phyloP scores from a whole-genome alignment of 2,329 filamentous ascomycete genomes.

The Penicillium capsulatum region DNA sequence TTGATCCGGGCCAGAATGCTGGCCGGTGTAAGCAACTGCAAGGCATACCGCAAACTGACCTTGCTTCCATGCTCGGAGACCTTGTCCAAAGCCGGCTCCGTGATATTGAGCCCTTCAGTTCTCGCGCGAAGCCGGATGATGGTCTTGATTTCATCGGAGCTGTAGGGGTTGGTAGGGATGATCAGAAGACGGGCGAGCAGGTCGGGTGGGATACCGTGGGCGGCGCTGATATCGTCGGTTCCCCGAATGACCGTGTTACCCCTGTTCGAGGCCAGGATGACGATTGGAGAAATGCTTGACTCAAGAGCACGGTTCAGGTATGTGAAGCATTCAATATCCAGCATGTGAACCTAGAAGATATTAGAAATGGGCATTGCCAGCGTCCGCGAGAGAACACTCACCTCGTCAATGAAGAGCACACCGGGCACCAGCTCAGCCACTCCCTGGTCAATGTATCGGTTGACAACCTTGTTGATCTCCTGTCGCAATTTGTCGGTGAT shows the following conservation, averaged over 20 bases:
- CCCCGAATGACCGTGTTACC: constrained; percentile 90
- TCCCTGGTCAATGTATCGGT: constrained; percentile 97
- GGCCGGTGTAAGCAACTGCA: constrained; percentile 84
- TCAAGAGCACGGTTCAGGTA: constrained; percentile 98
- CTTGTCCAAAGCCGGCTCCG: constrained; percentile 78
- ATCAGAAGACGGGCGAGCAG: constrained; percentile 92
- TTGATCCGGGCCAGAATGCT: constrained; percentile 87
- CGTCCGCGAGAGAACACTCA: constrained; percentile 44
- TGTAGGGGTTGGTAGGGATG: constrained; percentile 88
- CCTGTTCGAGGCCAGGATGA: constrained; percentile 94
- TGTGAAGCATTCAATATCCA: constrained; percentile 98
- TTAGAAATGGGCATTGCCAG: too few relatives aligned
- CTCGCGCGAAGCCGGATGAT: constrained; percentile 82
- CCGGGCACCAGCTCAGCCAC: constrained; percentile 97
- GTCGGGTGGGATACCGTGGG: constrained; percentile 91
- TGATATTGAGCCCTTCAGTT: constrained; percentile 74
- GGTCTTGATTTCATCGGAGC: constrained; percentile 80
- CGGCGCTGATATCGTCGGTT: constrained; percentile 70
- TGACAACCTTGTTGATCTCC: constrained; percentile 99
- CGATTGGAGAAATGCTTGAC: constrained; percentile 89
- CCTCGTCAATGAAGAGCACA: constrained; percentile 97
- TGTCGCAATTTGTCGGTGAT: constrained; percentile 94
- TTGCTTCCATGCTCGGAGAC: constrained; percentile 81
- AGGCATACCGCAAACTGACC: constrained; percentile 85
- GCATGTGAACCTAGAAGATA: constrained; percentile 80